Evolutionary conservation across 2,329 filamentous ascomycete species (phyloP).

Genomic region (Fusarium sp.): DNA sequence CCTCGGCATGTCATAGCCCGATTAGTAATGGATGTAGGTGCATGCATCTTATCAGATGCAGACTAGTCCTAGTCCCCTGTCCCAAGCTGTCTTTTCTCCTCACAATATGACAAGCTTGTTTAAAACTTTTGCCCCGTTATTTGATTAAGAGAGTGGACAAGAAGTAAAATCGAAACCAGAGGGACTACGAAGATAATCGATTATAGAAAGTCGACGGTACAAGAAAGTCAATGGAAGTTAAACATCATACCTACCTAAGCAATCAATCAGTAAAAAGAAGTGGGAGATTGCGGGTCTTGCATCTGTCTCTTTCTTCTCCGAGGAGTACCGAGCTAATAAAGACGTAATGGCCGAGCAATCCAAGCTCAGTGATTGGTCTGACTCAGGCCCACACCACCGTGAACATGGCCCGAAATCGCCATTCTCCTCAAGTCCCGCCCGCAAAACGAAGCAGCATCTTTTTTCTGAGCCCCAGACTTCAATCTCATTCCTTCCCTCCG

Average conservation of each 20-base stretch:
- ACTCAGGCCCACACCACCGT: constrained; percentile 30
- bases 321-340: constrained; percentile 47
- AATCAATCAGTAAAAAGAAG: constrained; percentile 7
- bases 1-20: constrained; percentile 18
- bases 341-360: constrained; percentile 51
- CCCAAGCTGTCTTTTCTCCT: constrained; percentile 17
- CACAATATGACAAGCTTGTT: neutral
- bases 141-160: neutral
- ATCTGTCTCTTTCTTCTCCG: constrained; percentile 41
- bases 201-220: neutral
- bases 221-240: neutral
- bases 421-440: constrained; percentile 46
- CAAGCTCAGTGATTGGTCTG: constrained; percentile 40
- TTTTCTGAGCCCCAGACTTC: constrained; percentile 43
- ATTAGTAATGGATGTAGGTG: constrained; percentile 36
- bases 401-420: constrained; percentile 48
- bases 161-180: no score
- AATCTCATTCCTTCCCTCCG: constrained; percentile 35
- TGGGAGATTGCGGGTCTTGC: constrained; percentile 22
- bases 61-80: constrained; percentile 24
- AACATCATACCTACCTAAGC: neutral
- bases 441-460: constrained; percentile 39
- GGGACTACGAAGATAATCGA: accelerated
- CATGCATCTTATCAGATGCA: constrained; percentile 42
- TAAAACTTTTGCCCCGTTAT: neutral